phyloP scores from a whole-genome alignment of 1,139 yeast species.

The Hansenula lynferdii region DNA sequence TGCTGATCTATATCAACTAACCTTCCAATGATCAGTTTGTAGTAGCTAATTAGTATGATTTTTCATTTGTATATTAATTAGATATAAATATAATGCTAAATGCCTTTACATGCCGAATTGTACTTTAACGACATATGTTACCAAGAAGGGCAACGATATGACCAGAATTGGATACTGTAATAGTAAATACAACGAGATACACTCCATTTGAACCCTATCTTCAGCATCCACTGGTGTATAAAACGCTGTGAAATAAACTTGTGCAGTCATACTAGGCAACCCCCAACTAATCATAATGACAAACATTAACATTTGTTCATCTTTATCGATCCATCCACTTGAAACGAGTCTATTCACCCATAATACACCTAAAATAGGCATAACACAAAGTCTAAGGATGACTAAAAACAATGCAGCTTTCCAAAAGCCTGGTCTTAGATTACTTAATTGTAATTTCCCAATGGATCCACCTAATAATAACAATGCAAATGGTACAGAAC shows the following conservation, averaged over 20 bases:
- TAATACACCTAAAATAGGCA: slow-evolving; percentile 58
- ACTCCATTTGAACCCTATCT: slow-evolving; percentile 67
- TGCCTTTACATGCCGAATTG: slow-evolving; percentile 4
- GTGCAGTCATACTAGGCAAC: slow-evolving; percentile 66
- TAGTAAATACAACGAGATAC: slow-evolving; percentile 58
- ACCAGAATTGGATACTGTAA: slow-evolving; percentile 54
- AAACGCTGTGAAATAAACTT: slow-evolving; percentile 69
- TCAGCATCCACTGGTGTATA: slow-evolving; percentile 55
- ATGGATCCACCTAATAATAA: slow-evolving; percentile 79
- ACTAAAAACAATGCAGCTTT: slow-evolving; percentile 43
- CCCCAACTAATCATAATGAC: slow-evolving; percentile 67
- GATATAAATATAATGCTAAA: no score
- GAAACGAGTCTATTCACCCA: slow-evolving; percentile 44
- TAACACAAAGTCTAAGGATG: slow-evolving; percentile 42
- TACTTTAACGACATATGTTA: slow-evolving; percentile 48
- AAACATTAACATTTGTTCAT: slow-evolving; percentile 57
- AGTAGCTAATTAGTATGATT: no score
- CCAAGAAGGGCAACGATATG: slow-evolving; percentile 59
- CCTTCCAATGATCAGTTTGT: no score
- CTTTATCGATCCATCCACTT: slow-evolving; percentile 44
- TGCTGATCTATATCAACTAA: no score
- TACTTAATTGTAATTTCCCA: slow-evolving; percentile 57
- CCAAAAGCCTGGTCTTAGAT: slow-evolving; percentile 71
- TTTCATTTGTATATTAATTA: no score
- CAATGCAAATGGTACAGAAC: slow-evolving; percentile 84